These are phyloP conservation scores for Juglanconis sp. DNA, from an alignment of 2,329 filamentous ascomycete genomes.

Conservation along the genomic window DNA sequence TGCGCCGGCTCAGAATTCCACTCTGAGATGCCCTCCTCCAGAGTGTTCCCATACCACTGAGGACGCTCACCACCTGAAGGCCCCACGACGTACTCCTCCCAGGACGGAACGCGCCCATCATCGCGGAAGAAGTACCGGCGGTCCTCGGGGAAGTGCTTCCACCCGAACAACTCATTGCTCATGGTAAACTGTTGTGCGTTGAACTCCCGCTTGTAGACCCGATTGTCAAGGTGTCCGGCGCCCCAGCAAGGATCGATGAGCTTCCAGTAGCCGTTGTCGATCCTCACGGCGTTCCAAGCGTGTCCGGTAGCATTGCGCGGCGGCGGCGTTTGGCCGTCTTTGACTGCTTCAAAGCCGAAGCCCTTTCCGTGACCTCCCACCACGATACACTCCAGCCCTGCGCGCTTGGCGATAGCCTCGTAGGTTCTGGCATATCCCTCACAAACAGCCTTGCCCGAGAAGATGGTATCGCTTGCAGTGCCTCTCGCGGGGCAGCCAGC, in stretches of 20 bases:
- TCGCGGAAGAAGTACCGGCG: conserved; percentile 67
- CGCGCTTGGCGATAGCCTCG: conserved; percentile 70
- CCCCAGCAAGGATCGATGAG: conserved; percentile 92
- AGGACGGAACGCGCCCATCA: conserved; percentile 65
- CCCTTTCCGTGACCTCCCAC: conserved; percentile 84
- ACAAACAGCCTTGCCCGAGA: conserved; percentile 80
- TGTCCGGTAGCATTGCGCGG: conserved; percentile 62
- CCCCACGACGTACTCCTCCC: conserved; percentile 79
- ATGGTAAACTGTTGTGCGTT: conserved; percentile 57
- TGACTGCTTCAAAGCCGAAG: conserved; percentile 64
- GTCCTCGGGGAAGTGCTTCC: conserved; percentile 74
- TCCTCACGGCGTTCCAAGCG: conserved; percentile 89
- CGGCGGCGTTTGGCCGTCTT: conserved; percentile 63
- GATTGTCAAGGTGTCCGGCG: conserved; percentile 63
- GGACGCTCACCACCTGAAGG: conserved; percentile 48
- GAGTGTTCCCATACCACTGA: conserved; percentile 41
- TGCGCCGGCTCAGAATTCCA: conserved; percentile 60
- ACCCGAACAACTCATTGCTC: conserved; percentile 76
- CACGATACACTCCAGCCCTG: conserved; percentile 74
- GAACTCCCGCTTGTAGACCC: conserved; percentile 67
- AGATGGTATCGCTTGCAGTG: conserved; percentile 70
- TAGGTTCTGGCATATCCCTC: conserved; percentile 87
- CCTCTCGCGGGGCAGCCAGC: conserved; percentile 59
- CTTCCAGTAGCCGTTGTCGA: conserved; percentile 88
- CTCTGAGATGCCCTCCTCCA: conserved; percentile 50